Base-by-base conservation (phyloP, 2,329 filamentous ascomycete species). In the Curvularia sp. region DNA sequence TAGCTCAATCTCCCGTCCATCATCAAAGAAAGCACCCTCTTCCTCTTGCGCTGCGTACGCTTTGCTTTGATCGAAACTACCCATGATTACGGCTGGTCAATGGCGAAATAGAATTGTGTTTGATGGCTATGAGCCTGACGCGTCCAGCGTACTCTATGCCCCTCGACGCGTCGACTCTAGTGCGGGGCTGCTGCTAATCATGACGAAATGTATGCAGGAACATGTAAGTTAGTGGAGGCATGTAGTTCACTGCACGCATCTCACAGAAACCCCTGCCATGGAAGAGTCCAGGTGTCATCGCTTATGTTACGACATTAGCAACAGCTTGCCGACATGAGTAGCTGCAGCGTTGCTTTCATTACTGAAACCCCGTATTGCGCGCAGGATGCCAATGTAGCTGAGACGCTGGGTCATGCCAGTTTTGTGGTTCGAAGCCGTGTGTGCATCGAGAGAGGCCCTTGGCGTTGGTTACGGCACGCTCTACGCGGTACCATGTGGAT, bases 1-100 rank as follows among this genome's bases (percentile, higher is more conserved):
- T 4, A 94, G 83, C 67, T 90, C 87, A 57, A 89, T 85, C 72
- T 94, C 91, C 22, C 90, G 85, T 18, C 90, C 90, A 73, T 92
- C 89, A 65, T 91, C 86, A 61, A 82, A 81, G 53, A 78, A 77
- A n/a, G 67, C 69, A 31, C 75, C 70, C 28, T 78, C 75, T 42
- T 78, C 73, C 68, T 81, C 79, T 67, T 83, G 79, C 55, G 75
- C 70, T 59, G 77, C 77, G 64, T 83, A 84, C 13, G 80, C 81
- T 64, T 83, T 83, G 52, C 63, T 76, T 57, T 79, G 67, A 63
- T 77, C 73, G 61, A 77, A 77, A 43, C 62, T 61, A 41, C 67
- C 63, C 75, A 77, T 69, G 57, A 53, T 69, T 47, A 58, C 50
- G 58, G 53, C 52, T 58, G 51, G 38, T 63, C 57, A 63, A 60